Evolutionary conservation across 768 basidiomycete species (phyloP).

Genomic region (Podaxis rugospora): DNA sequence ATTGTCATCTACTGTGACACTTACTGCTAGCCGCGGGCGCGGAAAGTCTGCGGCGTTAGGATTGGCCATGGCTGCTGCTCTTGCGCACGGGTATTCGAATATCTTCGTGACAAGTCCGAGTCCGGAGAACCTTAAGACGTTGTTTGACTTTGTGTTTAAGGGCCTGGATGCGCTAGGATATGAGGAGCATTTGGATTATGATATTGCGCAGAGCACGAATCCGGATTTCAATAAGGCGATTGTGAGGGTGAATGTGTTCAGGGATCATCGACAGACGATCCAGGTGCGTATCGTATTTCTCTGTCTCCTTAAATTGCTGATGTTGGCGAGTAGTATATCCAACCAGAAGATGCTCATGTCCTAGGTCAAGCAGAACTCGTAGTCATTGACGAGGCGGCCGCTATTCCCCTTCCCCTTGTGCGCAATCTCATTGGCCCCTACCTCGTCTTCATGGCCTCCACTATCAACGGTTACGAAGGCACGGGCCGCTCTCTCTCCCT

Average conservation of each 20-base stretch:
- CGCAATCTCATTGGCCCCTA: slow-evolving; percentile 93
- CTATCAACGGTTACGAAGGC: slow-evolving; percentile 99
- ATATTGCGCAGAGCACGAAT: slow-evolving; percentile 92
- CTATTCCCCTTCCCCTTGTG: slow-evolving; percentile 94
- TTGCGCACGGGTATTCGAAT: slow-evolving; percentile 93
- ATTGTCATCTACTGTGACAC: slow-evolving; percentile 87
- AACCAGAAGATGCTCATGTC: slow-evolving; percentile 97
- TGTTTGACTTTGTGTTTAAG: slow-evolving; percentile 98
- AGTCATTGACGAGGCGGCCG: slow-evolving; percentile 97
- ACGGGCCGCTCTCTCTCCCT: slow-evolving; percentile 98
- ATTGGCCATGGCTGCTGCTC: slow-evolving; percentile 86
- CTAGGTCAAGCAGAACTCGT: slow-evolving; percentile 96
- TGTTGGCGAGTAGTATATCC: slow-evolving; percentile 75
- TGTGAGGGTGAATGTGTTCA: slow-evolving; percentile 92
- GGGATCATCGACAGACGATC: slow-evolving; percentile 91
- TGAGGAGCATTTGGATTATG: slow-evolving; percentile 97
- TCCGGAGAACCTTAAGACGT: slow-evolving; percentile 94
- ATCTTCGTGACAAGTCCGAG: slow-evolving; percentile 97
- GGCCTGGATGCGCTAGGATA: slow-evolving; percentile 93
- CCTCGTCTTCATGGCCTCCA: slow-evolving; percentile 98
- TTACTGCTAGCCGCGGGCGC: slow-evolving; percentile 92
- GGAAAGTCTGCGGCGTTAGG: slow-evolving; percentile 98
- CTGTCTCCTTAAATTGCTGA: neutral
- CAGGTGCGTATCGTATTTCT: slow-evolving; percentile 53
- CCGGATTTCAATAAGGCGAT: slow-evolving; percentile 94